Conservation (phyloP, 2,329 filamentous ascomycete genomes). For the Apiospora saccharicola region DNA sequence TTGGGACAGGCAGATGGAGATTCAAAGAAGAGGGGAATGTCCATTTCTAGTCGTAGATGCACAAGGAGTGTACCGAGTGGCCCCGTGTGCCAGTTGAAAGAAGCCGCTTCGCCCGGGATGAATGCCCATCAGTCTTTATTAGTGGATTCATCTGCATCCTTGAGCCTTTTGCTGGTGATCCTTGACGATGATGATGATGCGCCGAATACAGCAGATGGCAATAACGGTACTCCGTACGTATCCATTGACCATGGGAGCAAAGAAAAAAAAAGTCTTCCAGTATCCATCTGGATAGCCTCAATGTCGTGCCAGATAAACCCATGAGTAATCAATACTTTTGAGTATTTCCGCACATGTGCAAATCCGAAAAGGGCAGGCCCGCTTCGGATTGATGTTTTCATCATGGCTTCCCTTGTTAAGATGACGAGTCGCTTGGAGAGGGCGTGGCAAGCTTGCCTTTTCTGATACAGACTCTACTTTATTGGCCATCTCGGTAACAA, state of each 20-base stretch:
- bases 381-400: neutral
- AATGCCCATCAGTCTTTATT: conserved; percentile 22
- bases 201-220: neutral
- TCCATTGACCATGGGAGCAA: neutral
- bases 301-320: neutral
- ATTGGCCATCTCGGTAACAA: conserved; percentile 8
- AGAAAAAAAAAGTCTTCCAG: neutral
- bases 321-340: neutral
- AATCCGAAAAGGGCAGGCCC: neutral
- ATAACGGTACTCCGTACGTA: neutral
- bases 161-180: conserved; percentile 14
- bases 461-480: conserved; percentile 13
- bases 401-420: neutral
- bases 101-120: conserved; percentile 25
- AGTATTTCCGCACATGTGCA: neutral
- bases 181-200: conserved; percentile 1
- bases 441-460: neutral
- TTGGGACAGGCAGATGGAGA: conserved; percentile 26
- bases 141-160: conserved; percentile 17
- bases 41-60: conserved; percentile 29
- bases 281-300: conserved; percentile 15
- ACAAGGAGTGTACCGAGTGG: conserved; percentile 35
- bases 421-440: neutral
- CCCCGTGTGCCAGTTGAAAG: conserved; percentile 26
- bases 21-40: conserved; percentile 31